A percentile compares a stretch with the other conserved stretches of the same genome.
Evolutionary conservation across 495 filamentous ascomycete genomes (phyloP).

Genomic region (Trichoderma gamsii): DNA sequence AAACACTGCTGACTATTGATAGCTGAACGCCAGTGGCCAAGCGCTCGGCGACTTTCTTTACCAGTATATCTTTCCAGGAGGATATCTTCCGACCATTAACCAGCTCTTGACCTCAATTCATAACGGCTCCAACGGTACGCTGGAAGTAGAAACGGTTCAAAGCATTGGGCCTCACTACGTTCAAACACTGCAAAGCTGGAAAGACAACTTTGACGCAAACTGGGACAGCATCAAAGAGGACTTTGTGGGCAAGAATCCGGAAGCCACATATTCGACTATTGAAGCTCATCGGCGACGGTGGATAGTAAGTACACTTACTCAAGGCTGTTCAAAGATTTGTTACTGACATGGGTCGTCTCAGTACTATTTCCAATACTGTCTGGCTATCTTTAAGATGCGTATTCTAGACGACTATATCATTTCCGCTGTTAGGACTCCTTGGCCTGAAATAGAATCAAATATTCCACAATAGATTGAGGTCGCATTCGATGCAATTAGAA

Average conservation of each 20-base stretch:
- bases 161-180: conserved; percentile 4
- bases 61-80: conserved; percentile 4
- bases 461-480: neutral
- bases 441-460: neutral
- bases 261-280: neutral
- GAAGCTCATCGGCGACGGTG: conserved; percentile 4
- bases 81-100: conserved; percentile 3
- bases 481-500: neutral
- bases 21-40: neutral
- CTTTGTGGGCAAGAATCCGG: neutral
- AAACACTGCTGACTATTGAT: neutral
- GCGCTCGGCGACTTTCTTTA: neutral
- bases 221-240: neutral
- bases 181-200: neutral
- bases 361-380: conserved; percentile 4
- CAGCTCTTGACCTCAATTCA: conserved; percentile 2
- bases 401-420: neutral
- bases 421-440: neutral
- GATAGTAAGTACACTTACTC: neutral
- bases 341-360: neutral
- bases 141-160: conserved; percentile 5
- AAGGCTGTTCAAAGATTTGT: neutral
- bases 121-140: neutral
- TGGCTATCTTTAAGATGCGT: neutral
- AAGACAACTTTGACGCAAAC: neutral